Base-by-base conservation (phyloP, 768 basidiomycete species). In the Saitozyma sp. region DNA sequence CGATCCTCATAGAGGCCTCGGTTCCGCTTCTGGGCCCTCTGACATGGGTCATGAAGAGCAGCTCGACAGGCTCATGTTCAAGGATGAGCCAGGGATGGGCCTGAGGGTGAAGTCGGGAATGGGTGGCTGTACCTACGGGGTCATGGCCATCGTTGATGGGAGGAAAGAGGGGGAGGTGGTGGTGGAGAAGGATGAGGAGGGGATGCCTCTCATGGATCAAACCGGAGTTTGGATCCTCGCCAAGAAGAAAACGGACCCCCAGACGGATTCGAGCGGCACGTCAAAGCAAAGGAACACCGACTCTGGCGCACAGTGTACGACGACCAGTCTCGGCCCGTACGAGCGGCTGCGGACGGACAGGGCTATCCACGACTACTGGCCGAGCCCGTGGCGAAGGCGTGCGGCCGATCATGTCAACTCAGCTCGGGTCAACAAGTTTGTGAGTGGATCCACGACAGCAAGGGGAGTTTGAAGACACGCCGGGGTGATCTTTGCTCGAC, bases 351-450 rank as follows among this genome's bases (percentile, higher is more conserved):
- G 58, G 20, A 29, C 29, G 2, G 6, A 51, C 14, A 39, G 11
- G 16, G 17, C 51, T 1, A 9, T 38, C 38, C 29, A 49, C 42
- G 64, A 66, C 43, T 38, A 40, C 38, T 66, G 57, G 52, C 59
- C 60, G 2, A 66, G 64, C 41, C 14, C 29, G 39, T 58, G 38
- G 46, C 17, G 65, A n/a, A 19, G 8, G 14, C 39, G 38, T 19
- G 53, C 19, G 2, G 65, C 58, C 5, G 37, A 37, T 1, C 38
- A 17, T 4, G 10, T 66, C 48, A 48, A 20, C n/a, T 40, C 46
- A 5, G 14, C 9, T 6, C 29, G 56, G 41, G 56, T 62, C 37
- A 62, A 43, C 37, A 61, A 65, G 20, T 50, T 50, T n/a, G 67
- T 68, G 19, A 58, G 63, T 58, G 10, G 10, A 2, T 42, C 39